Evolutionary conservation across 495 filamentous ascomycete species (phyloP), one percentile per base, ranked within the genome.

Genomic region (Hypomontagnella submonticulosa): DNA sequence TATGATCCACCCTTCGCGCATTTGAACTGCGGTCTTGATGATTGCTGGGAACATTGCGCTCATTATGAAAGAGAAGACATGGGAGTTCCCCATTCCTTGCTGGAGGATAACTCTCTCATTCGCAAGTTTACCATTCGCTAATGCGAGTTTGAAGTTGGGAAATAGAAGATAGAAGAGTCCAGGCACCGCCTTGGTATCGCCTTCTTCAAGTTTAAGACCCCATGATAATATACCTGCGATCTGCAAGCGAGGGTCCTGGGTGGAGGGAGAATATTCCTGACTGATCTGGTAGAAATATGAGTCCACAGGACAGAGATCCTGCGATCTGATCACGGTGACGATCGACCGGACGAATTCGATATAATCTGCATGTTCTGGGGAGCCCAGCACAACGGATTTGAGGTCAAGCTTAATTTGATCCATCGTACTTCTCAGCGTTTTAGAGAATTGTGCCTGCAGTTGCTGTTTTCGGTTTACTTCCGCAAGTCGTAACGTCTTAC

Each of bases 121-220:
- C 9, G 40, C 54, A 11, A 81, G 69, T n/a, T 69, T 70, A 23
- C 67, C 74, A 48, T 80, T 78, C 30, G 74, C 75, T 4, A 83
- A 66, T 18, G 80, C 80, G 43, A 80, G 73, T 67, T 80, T 81
- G 64, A 83, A 84, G 65, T 77, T 83, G n/a, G 74, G 79, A 59
- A 74, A 77, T 1, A 85, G 73, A 33, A 82, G 80, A 54, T 80
- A 77, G 52, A 85, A 85, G 7, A 85, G 75, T 62, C 79, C 76
- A 20, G 76, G 73, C 2, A 71, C 71, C 3, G 79, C 79, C 11
- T 73, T 77, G 13, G 47, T 62, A 11, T 81, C 80, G 0, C 73
- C 75, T 46, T 81, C 77, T 33, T 68, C 70, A 18, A 84, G 69
- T 11, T 78, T 75, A 37, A 83, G 72, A 13, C 77, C 81, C 70